phyloP scores from a whole-genome alignment of 169 alveolate genomes.

The Babesia ovata region DNA sequence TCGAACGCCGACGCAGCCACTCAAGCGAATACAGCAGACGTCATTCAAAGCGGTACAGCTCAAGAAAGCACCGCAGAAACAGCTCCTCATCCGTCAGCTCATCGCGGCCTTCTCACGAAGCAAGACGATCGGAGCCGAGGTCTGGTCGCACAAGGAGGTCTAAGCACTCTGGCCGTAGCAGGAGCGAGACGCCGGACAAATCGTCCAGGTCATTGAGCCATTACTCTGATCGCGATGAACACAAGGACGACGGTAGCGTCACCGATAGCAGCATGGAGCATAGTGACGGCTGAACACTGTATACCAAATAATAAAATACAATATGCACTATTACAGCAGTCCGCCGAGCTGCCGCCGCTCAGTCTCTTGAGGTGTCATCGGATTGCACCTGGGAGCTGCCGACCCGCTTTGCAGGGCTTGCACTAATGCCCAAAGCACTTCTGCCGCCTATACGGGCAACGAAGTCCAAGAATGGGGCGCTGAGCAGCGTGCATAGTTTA shows the following conservation, averaged over 20 bases:
- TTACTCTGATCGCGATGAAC: neutral
- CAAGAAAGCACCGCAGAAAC: neutral
- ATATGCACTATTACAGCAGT: neutral
- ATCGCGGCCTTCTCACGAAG: neutral
- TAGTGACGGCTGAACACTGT: slow-evolving; percentile 13
- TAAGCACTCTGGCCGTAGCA: neutral
- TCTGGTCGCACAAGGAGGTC: too few species aligned
- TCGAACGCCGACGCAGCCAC: slow-evolving; percentile 15
- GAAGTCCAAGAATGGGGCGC: neutral
- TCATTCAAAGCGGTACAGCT: neutral
- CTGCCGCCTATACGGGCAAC: neutral
- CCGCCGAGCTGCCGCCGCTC: neutral
- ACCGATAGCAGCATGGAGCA: slow-evolving; percentile 51
- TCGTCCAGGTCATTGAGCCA: neutral
- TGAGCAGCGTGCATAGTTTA: neutral
- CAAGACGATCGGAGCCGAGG: neutral
- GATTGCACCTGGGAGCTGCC: neutral
- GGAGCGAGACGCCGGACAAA: neutral
- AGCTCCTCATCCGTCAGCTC: slow-evolving; percentile 2
- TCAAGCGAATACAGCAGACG: slow-evolving; percentile 3
- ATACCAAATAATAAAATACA: neutral
- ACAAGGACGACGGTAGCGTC: neutral
- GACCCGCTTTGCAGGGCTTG: neutral
- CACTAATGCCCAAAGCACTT: neutral
- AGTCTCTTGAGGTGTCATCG: neutral